Evolutionary conservation across 192 early-diverging fungal species (phyloP), one percentile per base, ranked within the genome.

Genomic region (Coemansia sp.): DNA sequence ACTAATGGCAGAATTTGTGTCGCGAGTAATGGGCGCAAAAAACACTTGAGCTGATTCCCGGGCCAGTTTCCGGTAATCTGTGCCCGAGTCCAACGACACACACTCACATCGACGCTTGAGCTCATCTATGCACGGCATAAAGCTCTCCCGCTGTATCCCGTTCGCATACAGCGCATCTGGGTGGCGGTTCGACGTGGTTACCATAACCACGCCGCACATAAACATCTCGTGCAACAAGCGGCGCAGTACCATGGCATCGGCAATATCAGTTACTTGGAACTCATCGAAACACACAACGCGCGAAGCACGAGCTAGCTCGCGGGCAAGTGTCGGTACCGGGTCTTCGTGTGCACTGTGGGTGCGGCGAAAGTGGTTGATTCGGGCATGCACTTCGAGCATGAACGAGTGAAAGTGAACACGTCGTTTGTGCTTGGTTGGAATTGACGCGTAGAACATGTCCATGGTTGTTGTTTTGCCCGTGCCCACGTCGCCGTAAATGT

Each of bases 401-500:
- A 98, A 98, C n/a, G 90, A 90, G 65, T 98, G 93, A 68, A 96
- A 98, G 65, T 98, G 97, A 17, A 97, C 87, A 2, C 97, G 88
- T 21, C 91, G 85, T 71, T 96, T 96, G 27, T 89, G 75, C 6
- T 71, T 47, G 2, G 89, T 87, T 7, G 83, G 77, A 6, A 93
- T 68, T 1, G 91, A 85, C 74, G 92, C 85, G 80, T 90, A 98
- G 62, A 98, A 94, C 55, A 98, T 77, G 73, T 98, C 94, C 94
- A 98, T 98, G 10, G 92, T 84, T 80, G 94, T 94, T 0, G 94
- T 95, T 64, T 97, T 98, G 21, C 97, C 97, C 0, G 94, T 94
- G 21, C 92, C 92, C 3, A 94, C 92, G 63, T 87, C 86, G 26
- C 92, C 92, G 64, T 74, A 84, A 26, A 75, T 78, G 39, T 81